phyloP scores from a whole-genome alignment of 2,329 filamentous ascomycete species.

The Ophiocordyceps australis region DNA sequence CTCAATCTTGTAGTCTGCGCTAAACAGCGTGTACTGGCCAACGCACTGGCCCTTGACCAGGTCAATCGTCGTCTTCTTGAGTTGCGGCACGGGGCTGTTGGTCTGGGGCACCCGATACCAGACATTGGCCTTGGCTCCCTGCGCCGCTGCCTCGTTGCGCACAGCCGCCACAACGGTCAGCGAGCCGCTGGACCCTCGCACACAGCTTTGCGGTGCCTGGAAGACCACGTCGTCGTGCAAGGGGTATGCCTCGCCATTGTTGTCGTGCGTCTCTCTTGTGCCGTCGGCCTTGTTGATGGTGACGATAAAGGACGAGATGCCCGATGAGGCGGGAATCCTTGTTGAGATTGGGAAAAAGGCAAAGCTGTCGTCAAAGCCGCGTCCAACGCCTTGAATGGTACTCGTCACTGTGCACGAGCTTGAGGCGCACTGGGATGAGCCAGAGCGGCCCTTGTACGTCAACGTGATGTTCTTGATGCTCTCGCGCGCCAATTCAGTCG shows the following conservation, averaged over 20 bases:
- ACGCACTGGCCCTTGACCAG: slow-evolving; percentile 24
- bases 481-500: slow-evolving; percentile 22
- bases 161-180: slow-evolving; percentile 27
- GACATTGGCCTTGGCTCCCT: slow-evolving; percentile 21
- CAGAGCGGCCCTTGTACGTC: slow-evolving; percentile 35
- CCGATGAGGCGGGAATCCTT: slow-evolving; percentile 33
- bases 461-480: slow-evolving; percentile 28
- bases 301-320: slow-evolving; percentile 44
- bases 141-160: slow-evolving; percentile 24
- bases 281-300: slow-evolving; percentile 29
- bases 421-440: slow-evolving; percentile 23
- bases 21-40: slow-evolving; percentile 29
- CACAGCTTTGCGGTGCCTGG: slow-evolving; percentile 37
- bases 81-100: slow-evolving; percentile 21
- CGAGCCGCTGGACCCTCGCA: slow-evolving; percentile 21
- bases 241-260: slow-evolving; percentile 37
- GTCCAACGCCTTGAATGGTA: slow-evolving; percentile 25
- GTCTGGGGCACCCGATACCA: slow-evolving; percentile 22
- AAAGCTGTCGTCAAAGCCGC: slow-evolving; percentile 43
- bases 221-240: slow-evolving; percentile 35
- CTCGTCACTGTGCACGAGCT: slow-evolving; percentile 24
- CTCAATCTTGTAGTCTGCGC: slow-evolving; percentile 20
- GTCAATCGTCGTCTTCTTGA: slow-evolving; percentile 17
- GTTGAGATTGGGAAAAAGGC: slow-evolving; percentile 29
- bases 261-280: slow-evolving; percentile 26